These are phyloP conservation scores for Beauveria scarabaeidicola DNA, from an alignment of 2,329 filamentous ascomycete species.

Conservation along the genomic window DNA sequence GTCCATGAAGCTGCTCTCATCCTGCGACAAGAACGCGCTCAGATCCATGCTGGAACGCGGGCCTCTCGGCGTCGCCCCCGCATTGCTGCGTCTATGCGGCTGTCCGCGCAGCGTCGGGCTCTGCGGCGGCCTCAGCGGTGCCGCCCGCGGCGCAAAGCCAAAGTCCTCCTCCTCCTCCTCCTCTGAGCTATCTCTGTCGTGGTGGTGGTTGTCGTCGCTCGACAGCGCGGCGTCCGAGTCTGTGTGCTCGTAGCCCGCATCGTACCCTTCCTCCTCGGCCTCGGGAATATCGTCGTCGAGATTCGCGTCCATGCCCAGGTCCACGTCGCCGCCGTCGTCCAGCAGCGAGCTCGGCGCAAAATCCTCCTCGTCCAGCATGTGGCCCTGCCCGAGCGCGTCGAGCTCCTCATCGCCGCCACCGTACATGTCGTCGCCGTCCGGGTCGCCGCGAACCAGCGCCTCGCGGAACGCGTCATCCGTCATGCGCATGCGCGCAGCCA, in stretches of 20 bases:
- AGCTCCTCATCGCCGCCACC: constrained; percentile 45
- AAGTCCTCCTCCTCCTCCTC: constrained; percentile 21
- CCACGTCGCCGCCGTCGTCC: constrained; percentile 18
- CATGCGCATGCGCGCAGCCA: constrained; percentile 43
- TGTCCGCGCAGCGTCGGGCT: constrained; percentile 30
- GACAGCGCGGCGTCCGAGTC: constrained; percentile 60
- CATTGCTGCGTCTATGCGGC: not conserved
- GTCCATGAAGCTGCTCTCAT: constrained; percentile 48
- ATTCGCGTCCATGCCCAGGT: constrained; percentile 44
- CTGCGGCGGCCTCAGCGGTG: constrained; percentile 25
- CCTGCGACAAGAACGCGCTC: constrained; percentile 45
- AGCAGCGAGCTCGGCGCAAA: constrained; percentile 31
- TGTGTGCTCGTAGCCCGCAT: constrained; percentile 64
- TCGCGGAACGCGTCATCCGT: constrained; percentile 55
- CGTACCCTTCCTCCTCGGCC: constrained; percentile 42
- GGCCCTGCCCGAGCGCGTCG: constrained; percentile 47
- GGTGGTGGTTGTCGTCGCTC: constrained; percentile 23
- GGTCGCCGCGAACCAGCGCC: constrained; percentile 43
- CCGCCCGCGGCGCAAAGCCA: constrained; percentile 31
- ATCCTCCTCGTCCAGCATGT: constrained; percentile 57
- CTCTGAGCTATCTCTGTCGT: constrained; percentile 14
- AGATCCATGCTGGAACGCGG: constrained; percentile 46
- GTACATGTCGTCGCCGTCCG: constrained; percentile 41
- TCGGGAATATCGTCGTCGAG: constrained; percentile 65
- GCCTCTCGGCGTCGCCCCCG: constrained; percentile 13